These are phyloP conservation scores for Mediolabrus comicus DNA, from an alignment of 108 stramenopile genomes.

Conservation along the genomic window DNA sequence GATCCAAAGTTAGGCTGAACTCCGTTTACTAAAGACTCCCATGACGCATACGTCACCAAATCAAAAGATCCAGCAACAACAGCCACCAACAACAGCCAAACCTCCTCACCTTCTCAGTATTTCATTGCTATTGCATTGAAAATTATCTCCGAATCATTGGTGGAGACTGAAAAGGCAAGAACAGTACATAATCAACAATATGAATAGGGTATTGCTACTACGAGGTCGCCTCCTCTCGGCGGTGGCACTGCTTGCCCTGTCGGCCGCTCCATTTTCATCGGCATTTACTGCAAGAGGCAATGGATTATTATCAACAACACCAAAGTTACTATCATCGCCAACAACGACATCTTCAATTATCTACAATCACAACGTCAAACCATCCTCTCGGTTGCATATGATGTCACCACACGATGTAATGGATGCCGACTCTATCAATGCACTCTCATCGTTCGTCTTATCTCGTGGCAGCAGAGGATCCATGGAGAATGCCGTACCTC, in stretches of 20 bases:
- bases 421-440: neutral
- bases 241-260: neutral
- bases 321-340: neutral
- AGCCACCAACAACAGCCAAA: too few species aligned
- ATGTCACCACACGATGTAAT: neutral
- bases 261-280: neutral
- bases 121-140: too few species aligned
- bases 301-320: neutral
- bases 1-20: too few species aligned
- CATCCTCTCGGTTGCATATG: neutral
- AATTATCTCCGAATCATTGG: too few species aligned
- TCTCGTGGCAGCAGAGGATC: neutral
- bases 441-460: neutral
- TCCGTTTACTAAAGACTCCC: too few species aligned
- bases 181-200: too few species aligned
- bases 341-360: neutral
- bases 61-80: too few species aligned
- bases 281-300: neutral
- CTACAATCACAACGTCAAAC: neutral
- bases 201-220: too few species aligned
- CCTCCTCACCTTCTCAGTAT: too few species aligned
- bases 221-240: too few species aligned
- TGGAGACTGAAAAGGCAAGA: too few species aligned
- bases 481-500: neutral
- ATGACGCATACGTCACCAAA: too few species aligned